These are phyloP conservation scores for Anisodus acutangulus DNA, from an alignment of 257 asterid genomes.

Conservation along the genomic window DNA sequence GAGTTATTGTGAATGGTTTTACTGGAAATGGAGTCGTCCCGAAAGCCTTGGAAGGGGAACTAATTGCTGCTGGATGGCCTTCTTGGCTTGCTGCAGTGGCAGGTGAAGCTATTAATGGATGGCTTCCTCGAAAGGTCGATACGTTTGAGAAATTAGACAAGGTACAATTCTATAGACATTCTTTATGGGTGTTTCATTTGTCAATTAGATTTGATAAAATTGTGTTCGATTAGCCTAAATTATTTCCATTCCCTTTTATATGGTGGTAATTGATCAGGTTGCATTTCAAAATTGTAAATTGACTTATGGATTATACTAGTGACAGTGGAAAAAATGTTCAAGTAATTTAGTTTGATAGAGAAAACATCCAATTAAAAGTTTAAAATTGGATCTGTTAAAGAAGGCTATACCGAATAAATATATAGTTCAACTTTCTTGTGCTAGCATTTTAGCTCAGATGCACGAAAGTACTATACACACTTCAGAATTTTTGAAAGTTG, in stretches of 20 bases:
- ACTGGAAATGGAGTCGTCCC: conserved; percentile 63
- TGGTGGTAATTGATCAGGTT: not conserved
- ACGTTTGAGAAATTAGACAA: conserved; percentile 85
- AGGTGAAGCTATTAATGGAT: conserved; percentile 87
- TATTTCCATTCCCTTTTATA: not conserved
- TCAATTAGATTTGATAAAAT: not conserved
- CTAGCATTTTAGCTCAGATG: not conserved
- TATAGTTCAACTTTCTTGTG: not conserved
- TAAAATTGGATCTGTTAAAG: not conserved
- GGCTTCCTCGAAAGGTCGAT: conserved; percentile 85
- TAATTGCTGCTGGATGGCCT: conserved; percentile 96
- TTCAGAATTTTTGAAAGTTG: not conserved
- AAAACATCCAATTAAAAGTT: not conserved
- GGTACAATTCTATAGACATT: conserved; percentile 51
- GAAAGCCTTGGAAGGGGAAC: conserved; percentile 75
- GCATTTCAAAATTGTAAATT: not conserved
- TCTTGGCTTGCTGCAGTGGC: conserved; percentile 89
- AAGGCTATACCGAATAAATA: not conserved
- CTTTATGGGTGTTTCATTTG: conserved; percentile 17
- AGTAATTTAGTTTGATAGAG: conserved; percentile 8
- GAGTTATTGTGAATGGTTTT: conserved; percentile 44
- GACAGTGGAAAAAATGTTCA: not conserved
- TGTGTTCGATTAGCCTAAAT: not conserved
- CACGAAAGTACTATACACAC: not conserved
- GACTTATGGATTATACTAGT: not conserved